Base-by-base conservation (phyloP, 371 early-diverging fungal species). In the Choanephora cucurbitarum region DNA sequence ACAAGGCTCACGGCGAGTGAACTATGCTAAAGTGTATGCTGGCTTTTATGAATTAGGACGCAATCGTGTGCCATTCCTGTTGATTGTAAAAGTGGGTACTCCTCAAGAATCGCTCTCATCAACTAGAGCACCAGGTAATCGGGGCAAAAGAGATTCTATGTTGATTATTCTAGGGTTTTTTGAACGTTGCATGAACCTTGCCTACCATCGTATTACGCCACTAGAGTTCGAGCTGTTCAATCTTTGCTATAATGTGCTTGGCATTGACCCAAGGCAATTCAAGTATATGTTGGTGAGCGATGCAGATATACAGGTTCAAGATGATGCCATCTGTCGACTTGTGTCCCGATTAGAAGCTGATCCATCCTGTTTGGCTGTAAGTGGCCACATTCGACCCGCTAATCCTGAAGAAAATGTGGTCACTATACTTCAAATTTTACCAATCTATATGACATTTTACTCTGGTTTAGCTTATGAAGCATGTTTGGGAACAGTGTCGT, bases 401-500 rank as follows among this genome's bases (percentile, higher is more conserved):
- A 76, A 79, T 44, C 74, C 74, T 6, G 80, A 76, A 44, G 67
- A 73, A 43, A 76, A 72, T 45, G 46, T 79, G 15, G 58, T 67
- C 0, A 75, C 79, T 1, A 79, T 79, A 75, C 63, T 79, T 11
- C 80, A 79, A 19, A 70, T 79, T 14, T 72, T 79, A 48, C 80
- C 76, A 0, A 22, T 69, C 1, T 79, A 76, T 39, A 55, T 68
- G 23, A 62, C 69, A 0, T 70, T 67, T 32, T 76, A 60, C 46
- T 67, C 80, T 1, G 66, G 73, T 11, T 33, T 74, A 10, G 74
- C 80, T 10, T 76, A 72, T 49, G 80, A 79, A 57, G 80, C 76
- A 0, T 79, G 72, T 46, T 52, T 76, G 9, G 73, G 80, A 5
- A 67, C 63, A 11, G 64, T 79, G 1, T 58, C 67, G 6, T 67